These are phyloP conservation scores for Trichoderma harzianum DNA, from an alignment of 2,329 filamentous ascomycete species.

Conservation along the genomic window DNA sequence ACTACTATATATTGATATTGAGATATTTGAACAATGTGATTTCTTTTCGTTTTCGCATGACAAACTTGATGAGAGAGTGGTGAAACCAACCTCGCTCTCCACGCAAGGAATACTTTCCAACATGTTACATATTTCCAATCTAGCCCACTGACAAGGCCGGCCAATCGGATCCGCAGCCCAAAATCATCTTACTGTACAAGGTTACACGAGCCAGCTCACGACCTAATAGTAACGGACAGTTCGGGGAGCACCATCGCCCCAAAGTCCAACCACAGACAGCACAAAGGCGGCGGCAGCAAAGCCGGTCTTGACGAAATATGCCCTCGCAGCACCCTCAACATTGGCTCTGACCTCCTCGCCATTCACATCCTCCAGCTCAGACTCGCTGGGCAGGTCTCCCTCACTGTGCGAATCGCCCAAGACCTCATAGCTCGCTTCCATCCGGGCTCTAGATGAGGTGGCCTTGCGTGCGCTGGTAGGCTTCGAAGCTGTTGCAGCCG, in stretches of 20 bases:
- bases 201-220: neutral
- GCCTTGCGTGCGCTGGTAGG: constrained; percentile 27
- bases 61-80: neutral
- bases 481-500: constrained; percentile 24
- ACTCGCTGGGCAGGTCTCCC: constrained; percentile 41
- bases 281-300: constrained; percentile 56
- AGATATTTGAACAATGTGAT: neutral
- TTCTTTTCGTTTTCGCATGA: constrained; percentile 1
- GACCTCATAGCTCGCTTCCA: constrained; percentile 72
- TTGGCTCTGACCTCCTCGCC: constrained; percentile 59
- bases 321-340: constrained; percentile 54
- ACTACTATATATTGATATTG: neutral
- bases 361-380: constrained; percentile 53
- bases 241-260: constrained; percentile 56
- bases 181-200: neutral
- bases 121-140: constrained; percentile 2
- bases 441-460: constrained; percentile 39
- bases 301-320: constrained; percentile 52
- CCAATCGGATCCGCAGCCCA: neutral
- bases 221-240: constrained; percentile 26
- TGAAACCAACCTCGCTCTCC: neutral
- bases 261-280: constrained; percentile 62
- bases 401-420: constrained; percentile 54
- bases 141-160: neutral
- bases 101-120: neutral